Percentiles rank a stretch among this genome's conserved stretches.
Conservation (phyloP, 495 filamentous ascomycete genomes). For the Hyaloscypha finlandica region DNA sequence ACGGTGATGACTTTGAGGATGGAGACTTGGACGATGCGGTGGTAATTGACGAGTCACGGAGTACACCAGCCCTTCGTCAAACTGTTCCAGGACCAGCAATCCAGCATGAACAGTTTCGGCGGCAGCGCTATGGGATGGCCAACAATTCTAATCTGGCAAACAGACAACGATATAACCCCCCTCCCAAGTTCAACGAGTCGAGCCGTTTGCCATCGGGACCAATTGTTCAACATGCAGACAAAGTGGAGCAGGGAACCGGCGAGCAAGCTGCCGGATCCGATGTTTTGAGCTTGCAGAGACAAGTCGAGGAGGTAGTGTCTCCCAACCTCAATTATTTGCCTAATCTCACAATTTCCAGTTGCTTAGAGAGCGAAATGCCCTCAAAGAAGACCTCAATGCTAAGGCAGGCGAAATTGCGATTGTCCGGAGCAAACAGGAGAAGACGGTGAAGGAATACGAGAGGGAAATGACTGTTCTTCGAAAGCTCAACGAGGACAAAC, state of each 20-base stretch:
- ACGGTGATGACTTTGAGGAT: constrained; percentile 57
- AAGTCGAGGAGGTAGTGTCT: constrained; percentile 29
- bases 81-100: constrained; percentile 25
- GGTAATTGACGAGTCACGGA: constrained; percentile 38
- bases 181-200: constrained; percentile 10
- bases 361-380: constrained; percentile 21
- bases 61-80: constrained; percentile 27
- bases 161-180: constrained; percentile 1
- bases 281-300: constrained; percentile 21
- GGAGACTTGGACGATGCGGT: constrained; percentile 54
- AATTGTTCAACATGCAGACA: neutral
- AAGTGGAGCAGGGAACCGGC: constrained; percentile 8
- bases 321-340: neutral
- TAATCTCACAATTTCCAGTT: constrained; percentile 23
- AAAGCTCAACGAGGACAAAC: constrained; percentile 46
- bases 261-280: neutral
- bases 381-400: constrained; percentile 30
- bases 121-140: constrained; percentile 35
- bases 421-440: constrained; percentile 53
- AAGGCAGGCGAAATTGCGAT: constrained; percentile 51
- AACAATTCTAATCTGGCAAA: neutral
- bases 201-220: neutral
- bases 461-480: constrained; percentile 46
- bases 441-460: constrained; percentile 43
- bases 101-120: constrained; percentile 38